These are phyloP conservation scores for Lumnitzera racemosa DNA, from an alignment of 345 rosid genomes.

Conservation along the genomic window DNA sequence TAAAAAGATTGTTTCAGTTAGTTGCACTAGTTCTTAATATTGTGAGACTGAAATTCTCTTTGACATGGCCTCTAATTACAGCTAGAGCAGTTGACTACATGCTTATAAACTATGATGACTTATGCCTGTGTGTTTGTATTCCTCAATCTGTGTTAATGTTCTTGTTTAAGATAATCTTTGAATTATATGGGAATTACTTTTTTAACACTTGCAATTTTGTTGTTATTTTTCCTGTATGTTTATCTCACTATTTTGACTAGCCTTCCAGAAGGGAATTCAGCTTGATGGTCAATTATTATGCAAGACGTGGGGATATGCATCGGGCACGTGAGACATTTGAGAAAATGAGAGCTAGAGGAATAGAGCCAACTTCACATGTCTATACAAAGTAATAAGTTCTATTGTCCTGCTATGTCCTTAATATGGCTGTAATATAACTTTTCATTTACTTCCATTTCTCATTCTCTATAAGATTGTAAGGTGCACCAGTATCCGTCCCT, in stretches of 20 bases:
- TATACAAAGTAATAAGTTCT: slow-evolving; percentile 60
- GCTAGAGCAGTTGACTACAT: no score
- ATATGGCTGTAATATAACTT: neutral
- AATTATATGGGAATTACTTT: neutral
- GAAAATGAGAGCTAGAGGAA: slow-evolving; percentile 87
- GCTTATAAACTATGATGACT: no score
- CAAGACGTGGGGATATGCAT: slow-evolving; percentile 91
- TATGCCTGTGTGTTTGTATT: no score
- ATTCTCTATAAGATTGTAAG: no score
- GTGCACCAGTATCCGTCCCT: no score
- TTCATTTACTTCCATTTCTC: no score
- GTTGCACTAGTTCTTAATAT: no score
- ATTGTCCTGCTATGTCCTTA: neutral
- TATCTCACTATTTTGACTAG: slow-evolving; percentile 27
- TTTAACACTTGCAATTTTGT: neutral
- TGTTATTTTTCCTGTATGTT: neutral
- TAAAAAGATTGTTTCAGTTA: no score
- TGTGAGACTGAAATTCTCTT: no score
- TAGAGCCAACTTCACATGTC: slow-evolving; percentile 81
- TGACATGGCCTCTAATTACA: no score
- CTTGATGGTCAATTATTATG: slow-evolving; percentile 90
- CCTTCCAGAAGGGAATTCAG: slow-evolving; percentile 97
- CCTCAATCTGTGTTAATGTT: no score
- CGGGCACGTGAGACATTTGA: slow-evolving; percentile 92
- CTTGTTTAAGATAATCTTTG: no score